Base-by-base conservation (phyloP, 495 filamentous ascomycete genomes). In the Talaromyces borbonicus region DNA sequence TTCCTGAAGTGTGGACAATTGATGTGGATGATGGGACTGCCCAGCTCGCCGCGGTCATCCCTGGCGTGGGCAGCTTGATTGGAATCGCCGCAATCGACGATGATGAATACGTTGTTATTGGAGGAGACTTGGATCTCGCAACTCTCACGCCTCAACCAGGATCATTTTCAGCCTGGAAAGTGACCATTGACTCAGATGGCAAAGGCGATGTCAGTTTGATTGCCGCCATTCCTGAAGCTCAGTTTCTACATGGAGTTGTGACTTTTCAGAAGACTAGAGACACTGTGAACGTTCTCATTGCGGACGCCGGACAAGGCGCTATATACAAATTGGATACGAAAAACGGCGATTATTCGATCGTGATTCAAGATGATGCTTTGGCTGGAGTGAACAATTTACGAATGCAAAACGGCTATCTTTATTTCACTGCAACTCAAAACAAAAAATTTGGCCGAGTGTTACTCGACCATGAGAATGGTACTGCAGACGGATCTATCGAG, bases 41-140 rank as follows among this genome's bases (percentile, higher is more conserved):
- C 8, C 55, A 52, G 3, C 48, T 63, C 0, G 52, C 59, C 6
- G 40, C 62, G 20, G 54, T 47, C 12, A 65, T 73, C 47, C 38
- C 64, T 9, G 53, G 56, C 45, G 60, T 51, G 15, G 60, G 49
- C 11, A 60, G 55, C 42, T 53, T 63, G 33, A 51, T 67, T 14
- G 72, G 72, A 11, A 73, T 75, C 49, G 56, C 63, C 22, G 58
- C 69, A 36, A 51, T 72, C 1, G 47, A 52, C 5, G 51, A 65
- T 12, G 69, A 72, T 49, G 56, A 62, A 8, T 73, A 68, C 51
- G 62, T 61, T 9, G 63, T 73, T 3, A 58, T 63, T 8, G 57
- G 55, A 20, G 64, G 66, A 1, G 64, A 71, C 37, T 63, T 66
- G 54, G 58, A 59, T 11, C 50, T 56, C 2, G 33, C 40, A 1